Conservation (phyloP, 192 early-diverging fungal species). For the Borealophlyctis nickersoniae region DNA sequence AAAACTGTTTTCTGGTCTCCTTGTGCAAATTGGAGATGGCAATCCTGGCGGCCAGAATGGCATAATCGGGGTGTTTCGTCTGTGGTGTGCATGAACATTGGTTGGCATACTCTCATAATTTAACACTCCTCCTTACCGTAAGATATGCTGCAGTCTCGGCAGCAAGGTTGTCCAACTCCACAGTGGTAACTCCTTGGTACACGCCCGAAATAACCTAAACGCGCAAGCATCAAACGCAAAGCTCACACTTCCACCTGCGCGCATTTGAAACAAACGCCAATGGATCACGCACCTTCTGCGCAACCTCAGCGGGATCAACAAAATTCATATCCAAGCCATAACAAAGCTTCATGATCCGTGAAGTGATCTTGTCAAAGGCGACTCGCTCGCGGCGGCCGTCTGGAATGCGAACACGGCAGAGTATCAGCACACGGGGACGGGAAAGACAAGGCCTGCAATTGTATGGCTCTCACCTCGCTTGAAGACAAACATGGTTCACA, state of each 20-base stretch:
- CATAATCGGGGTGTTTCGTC: constrained; percentile 95
- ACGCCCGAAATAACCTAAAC: constrained; percentile 82
- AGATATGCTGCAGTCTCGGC: constrained; percentile 81
- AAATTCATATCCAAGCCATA: constrained; percentile 90
- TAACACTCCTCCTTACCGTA: too few relatives aligned
- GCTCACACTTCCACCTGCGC: neutral
- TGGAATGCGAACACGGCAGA: constrained; percentile 24
- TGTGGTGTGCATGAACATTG: constrained; percentile 2
- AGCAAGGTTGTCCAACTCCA: constrained; percentile 94
- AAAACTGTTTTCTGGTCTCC: constrained; percentile 71
- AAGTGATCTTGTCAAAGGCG: constrained; percentile 92
- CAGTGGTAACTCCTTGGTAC: constrained; percentile 95
- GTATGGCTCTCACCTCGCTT: constrained; percentile 33
- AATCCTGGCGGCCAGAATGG: constrained; percentile 91
- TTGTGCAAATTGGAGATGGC: constrained; percentile 88
- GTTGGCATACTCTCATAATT: neutral
- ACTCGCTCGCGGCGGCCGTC: constrained; percentile 89
- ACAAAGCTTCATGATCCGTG: constrained; percentile 89
- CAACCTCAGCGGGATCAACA: constrained; percentile 83
- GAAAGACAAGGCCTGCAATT: neutral
- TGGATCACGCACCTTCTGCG: constrained; percentile 78
- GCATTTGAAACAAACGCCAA: neutral
- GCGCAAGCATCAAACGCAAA: neutral
- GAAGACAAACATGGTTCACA: constrained; percentile 49
- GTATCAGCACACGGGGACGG: neutral